A percentile compares a stretch with the other conserved stretches of the same genome.
These are phyloP conservation scores for Solanum chilense DNA, from an alignment of 257 asterid genomes.

Conservation along the genomic window DNA sequence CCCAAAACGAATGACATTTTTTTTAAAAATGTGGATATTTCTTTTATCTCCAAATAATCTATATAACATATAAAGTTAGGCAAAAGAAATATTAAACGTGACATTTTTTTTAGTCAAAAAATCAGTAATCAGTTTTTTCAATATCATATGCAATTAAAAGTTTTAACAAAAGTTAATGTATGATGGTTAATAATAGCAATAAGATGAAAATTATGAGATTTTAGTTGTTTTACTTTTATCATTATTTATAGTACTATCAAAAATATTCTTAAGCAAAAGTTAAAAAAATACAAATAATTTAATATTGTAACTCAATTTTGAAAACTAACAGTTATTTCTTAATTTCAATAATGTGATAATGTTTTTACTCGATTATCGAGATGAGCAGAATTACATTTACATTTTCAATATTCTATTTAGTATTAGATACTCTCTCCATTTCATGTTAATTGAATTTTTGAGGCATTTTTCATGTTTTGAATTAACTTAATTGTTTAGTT, in stretches of 20 bases:
- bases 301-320: not conserved
- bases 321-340: not conserved
- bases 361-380: not conserved
- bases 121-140: not conserved
- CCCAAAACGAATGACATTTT: not conserved
- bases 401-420: no score
- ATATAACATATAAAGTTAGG: not conserved
- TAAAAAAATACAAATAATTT: no score
- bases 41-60: not conserved
- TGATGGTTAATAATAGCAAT: not conserved
- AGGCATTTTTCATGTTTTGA: no score
- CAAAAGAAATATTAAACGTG: not conserved
- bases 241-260: not conserved
- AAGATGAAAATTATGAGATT: not conserved
- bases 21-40: not conserved
- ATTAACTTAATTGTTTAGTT: no score
- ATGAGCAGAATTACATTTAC: not conserved
- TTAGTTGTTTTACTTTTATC: not conserved
- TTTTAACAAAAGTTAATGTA: no score
- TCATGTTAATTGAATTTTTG: no score
- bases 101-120: not conserved
- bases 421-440: no score
- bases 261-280: not conserved
- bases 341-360: not conserved
- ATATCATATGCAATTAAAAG: not conserved